Evolutionary conservation across 257 asterid genomes (phyloP), one percentile per base, ranked within the genome.

Genomic region (Penstemon barbatus): DNA sequence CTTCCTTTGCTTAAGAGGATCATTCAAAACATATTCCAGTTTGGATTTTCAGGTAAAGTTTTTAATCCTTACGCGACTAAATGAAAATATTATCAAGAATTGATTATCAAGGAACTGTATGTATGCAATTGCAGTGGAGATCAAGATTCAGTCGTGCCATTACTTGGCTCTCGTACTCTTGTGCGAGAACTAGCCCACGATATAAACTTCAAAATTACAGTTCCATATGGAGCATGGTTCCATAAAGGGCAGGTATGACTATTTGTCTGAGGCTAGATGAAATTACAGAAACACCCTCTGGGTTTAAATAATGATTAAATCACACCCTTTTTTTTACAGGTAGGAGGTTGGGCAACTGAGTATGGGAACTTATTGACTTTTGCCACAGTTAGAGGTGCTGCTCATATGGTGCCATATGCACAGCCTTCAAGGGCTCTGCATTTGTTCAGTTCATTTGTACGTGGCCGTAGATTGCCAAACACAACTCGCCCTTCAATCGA

Each of bases 81-180:
- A 39, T 12, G 36, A 7, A 55, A 49, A 56, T 33, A 61, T 13
- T 41, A 33, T 55, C 57, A 46, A 37, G 38, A 8, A 36, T 37
- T 44, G 44, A 72, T 25, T 25, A 25, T 0, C 54, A 44, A 7
- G 44, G 56, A 44, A 62, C 58, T 55, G 57, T 15, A 18, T 11
- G 8, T 7, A 3, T 62, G 5, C 37, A 48, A 40, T 5, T 65
- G 9, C 91, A 94, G 99, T 46, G 99, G 99, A 10, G 97, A 94
- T 83, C 99, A 94, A 85, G 99, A 94, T 81, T 89, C 99, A 10
- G 99, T 94, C 1, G 96, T 91, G 4, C 97, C 99, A 37, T 79
- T 94, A 73, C 87, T 94, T 63, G 97, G 99, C 2, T 87, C 99
- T 0, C 83, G 99, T 38, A 87, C 97, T 10, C 92, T 94, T 57